These are phyloP conservation scores for Arabidopsis hybrid DNA, from an alignment of 441 rosid species.

Conservation along the genomic window DNA sequence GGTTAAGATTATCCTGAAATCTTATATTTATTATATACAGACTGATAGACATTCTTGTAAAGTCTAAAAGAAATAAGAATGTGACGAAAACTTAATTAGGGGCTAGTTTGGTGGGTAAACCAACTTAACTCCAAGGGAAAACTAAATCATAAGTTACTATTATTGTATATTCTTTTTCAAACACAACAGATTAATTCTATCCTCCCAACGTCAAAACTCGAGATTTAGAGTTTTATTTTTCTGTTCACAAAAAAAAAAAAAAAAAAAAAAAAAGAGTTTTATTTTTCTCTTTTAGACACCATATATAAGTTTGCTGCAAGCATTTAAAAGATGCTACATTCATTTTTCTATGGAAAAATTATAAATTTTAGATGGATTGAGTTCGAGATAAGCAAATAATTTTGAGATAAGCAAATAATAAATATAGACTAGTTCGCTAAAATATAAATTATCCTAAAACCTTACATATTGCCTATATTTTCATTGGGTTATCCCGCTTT, in stretches of 20 bases:
- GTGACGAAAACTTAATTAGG: neutral
- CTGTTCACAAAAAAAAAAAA: too few species aligned
- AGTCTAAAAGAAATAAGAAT: neutral
- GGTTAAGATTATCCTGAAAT: neutral
- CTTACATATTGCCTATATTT: neutral
- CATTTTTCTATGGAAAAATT: neutral
- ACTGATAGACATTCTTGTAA: neutral
- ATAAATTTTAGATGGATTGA: neutral
- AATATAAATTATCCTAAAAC: neutral
- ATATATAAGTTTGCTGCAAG: constrained; percentile 10
- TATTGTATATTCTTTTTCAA: constrained; percentile 17
- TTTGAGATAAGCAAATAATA: neutral
- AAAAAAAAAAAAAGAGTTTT: too few species aligned
- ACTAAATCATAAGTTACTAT: constrained; percentile 26
- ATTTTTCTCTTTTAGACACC: neutral
- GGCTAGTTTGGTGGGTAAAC: constrained; percentile 34
- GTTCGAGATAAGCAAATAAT: neutral
- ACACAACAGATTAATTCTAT: constrained; percentile 15
- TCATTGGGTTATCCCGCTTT: neutral
- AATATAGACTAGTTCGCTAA: neutral
- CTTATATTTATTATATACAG: neutral
- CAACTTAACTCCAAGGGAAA: constrained; percentile 22
- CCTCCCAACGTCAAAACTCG: constrained; percentile 2
- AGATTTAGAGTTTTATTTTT: constrained; percentile 8
- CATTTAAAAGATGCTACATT: neutral